A percentile compares a stretch with the other conserved stretches of the same genome.
These are phyloP conservation scores for Sclerospora graminicola DNA, from an alignment of 352 stramenopile species.

Conservation along the genomic window DNA sequence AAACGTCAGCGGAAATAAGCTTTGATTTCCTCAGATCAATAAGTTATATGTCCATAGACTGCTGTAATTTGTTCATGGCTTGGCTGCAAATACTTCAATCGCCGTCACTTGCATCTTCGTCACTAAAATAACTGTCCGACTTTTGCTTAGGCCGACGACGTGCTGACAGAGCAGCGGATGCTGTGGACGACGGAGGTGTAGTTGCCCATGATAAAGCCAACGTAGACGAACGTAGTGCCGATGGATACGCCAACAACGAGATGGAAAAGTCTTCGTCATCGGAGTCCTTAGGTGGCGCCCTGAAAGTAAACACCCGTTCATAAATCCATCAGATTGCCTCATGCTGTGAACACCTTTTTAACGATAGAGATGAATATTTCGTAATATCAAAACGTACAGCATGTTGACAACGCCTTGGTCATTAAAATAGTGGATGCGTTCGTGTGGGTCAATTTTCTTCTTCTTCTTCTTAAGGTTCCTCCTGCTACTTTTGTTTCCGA, in stretches of 20 bases:
- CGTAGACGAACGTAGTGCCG: slow-evolving; percentile 6
- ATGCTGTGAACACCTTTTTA: background rate
- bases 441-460: too few relatives aligned
- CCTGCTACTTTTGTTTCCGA: too few relatives aligned
- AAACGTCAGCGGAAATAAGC: slow-evolving; percentile 60
- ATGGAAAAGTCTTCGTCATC: slow-evolving; percentile 57
- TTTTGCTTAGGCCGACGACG: slow-evolving; percentile 26
- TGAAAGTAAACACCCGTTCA: slow-evolving; percentile 10
- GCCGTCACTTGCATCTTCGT: slow-evolving; percentile 57
- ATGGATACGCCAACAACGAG: slow-evolving; percentile 57
- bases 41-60: slow-evolving; percentile 18
- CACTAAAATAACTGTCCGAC: slow-evolving; percentile 58
- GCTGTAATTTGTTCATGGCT: background rate
- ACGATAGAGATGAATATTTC: too few relatives aligned
- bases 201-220: background rate
- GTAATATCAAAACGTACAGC: too few relatives aligned
- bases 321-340: slow-evolving; percentile 10
- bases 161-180: too few relatives aligned
- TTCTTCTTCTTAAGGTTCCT: too few relatives aligned
- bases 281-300: slow-evolving; percentile 22
- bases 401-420: too few relatives aligned
- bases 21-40: slow-evolving; percentile 17
- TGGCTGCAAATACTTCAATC: slow-evolving; percentile 17
- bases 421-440: too few relatives aligned
- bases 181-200: slow-evolving; percentile 3